A percentile compares a stretch with the other conserved stretches of the same genome.
Evolutionary conservation across 2,329 filamentous ascomycete genomes (phyloP).

Genomic region (Hymenoscyphus infarciens): DNA sequence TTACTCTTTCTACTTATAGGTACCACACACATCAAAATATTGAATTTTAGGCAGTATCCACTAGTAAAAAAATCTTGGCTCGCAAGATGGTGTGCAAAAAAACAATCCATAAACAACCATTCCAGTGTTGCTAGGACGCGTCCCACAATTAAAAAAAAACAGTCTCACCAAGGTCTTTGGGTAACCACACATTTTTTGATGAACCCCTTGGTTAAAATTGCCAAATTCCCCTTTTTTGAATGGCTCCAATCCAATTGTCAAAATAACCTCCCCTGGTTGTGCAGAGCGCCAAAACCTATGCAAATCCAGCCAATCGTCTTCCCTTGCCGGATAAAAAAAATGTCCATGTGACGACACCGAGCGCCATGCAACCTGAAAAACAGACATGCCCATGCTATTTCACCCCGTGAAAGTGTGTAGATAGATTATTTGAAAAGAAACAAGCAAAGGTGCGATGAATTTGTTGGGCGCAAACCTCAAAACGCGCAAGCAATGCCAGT

Average conservation of each 20-base stretch:
- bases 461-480: constrained; percentile 12
- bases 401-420: constrained; percentile 15
- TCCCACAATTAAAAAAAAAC: neutral
- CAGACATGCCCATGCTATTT: constrained; percentile 11
- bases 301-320: constrained; percentile 1
- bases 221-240: neutral
- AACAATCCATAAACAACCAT: neutral
- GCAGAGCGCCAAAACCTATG: constrained; percentile 1
- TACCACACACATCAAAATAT: neutral
- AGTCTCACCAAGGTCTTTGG: neutral
- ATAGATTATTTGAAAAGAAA: constrained; percentile 7
- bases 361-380: constrained; percentile 20
- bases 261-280: neutral
- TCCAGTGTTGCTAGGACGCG: no score
- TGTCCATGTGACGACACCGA: constrained; percentile 12
- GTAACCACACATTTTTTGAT: neutral
- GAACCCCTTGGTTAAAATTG: neutral
- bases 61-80: neutral
- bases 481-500: constrained; percentile 28
- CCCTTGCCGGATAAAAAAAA: neutral
- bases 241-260: neutral
- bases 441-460: constrained; percentile 12
- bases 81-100: neutral
- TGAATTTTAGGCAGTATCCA: neutral
- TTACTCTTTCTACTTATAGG: no score